Conservation (phyloP, 2,329 filamentous ascomycete species). For the Fusarium bulbicola region DNA sequence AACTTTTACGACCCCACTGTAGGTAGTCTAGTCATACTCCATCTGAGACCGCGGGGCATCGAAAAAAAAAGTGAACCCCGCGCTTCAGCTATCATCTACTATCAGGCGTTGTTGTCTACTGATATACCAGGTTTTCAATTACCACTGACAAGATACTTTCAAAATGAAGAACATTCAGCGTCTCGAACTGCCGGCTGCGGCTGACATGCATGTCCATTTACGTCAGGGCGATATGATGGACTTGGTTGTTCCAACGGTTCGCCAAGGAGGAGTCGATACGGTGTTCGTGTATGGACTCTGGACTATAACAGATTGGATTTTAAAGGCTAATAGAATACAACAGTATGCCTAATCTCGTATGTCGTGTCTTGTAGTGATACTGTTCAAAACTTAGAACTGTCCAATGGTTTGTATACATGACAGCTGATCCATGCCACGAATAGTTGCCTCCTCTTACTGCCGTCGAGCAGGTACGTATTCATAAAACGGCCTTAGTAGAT, state of each 20-base stretch:
- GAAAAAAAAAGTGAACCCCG: slow-evolving; percentile 23
- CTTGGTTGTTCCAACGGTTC: slow-evolving; percentile 59
- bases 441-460: slow-evolving; percentile 34
- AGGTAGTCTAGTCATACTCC: background rate
- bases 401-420: background rate
- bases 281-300: slow-evolving; percentile 57
- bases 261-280: slow-evolving; percentile 71
- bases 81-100: slow-evolving; percentile 11
- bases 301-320: slow-evolving; percentile 23
- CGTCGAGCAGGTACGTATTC: slow-evolving; percentile 27
- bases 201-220: slow-evolving; percentile 77
- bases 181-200: slow-evolving; percentile 68
- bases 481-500: no score
- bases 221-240: slow-evolving; percentile 74
- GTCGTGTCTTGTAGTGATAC: slow-evolving; percentile 16
- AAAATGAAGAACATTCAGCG: slow-evolving; percentile 41
- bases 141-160: background rate
- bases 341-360: slow-evolving; percentile 69
- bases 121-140: slow-evolving; percentile 4
- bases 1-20: no score
- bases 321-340: slow-evolving; percentile 25
- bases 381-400: background rate
- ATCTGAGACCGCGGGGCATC: slow-evolving; percentile 9
- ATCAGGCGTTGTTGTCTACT: background rate
- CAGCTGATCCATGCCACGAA: background rate